Percentiles rank a stretch among this genome's conserved stretches.
Conservation (phyloP, 1,139 yeast genomes). For the Sugiyamaella castrensis region DNA sequence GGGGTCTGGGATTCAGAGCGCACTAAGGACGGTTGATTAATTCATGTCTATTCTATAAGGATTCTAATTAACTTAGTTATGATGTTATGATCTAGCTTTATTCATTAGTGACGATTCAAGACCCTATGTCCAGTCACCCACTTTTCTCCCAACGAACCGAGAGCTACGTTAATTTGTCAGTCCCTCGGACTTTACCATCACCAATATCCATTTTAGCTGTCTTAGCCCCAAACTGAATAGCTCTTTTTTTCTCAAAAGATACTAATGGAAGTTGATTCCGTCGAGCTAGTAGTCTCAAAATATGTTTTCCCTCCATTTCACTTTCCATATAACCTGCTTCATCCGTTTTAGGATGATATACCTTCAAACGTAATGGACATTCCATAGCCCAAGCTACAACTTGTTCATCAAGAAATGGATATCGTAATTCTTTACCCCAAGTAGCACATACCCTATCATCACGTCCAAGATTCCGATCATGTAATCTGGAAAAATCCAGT, state of each 20-base stretch:
- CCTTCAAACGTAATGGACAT: conserved; percentile 38
- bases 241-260: conserved; percentile 77
- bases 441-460: conserved; percentile 83
- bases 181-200: conserved; percentile 62
- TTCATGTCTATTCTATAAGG: too few relatives aligned
- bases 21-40: too few relatives aligned
- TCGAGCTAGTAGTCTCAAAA: conserved; percentile 62
- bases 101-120: too few relatives aligned
- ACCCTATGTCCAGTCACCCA: too few relatives aligned
- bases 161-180: conserved; percentile 52
- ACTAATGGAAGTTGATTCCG: conserved; percentile 52
- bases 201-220: conserved; percentile 90
- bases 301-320: conserved; percentile 52
- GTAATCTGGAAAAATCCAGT: conserved; percentile 67
- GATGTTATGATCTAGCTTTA: too few relatives aligned
- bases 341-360: conserved; percentile 33
- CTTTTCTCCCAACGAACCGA: too few relatives aligned
- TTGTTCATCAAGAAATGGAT: conserved; percentile 74
- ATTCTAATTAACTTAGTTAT: too few relatives aligned
- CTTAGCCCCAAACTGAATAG: conserved; percentile 94
- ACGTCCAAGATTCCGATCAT: conserved; percentile 78
- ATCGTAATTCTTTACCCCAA: conserved; percentile 89
- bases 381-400: conserved; percentile 52
- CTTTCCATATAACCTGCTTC: conserved; percentile 12
- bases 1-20: too few relatives aligned